Evolutionary conservation across 495 filamentous ascomycete species (phyloP), one percentile per base, ranked within the genome.

Genomic region (Aspergillus kassunensis): DNA sequence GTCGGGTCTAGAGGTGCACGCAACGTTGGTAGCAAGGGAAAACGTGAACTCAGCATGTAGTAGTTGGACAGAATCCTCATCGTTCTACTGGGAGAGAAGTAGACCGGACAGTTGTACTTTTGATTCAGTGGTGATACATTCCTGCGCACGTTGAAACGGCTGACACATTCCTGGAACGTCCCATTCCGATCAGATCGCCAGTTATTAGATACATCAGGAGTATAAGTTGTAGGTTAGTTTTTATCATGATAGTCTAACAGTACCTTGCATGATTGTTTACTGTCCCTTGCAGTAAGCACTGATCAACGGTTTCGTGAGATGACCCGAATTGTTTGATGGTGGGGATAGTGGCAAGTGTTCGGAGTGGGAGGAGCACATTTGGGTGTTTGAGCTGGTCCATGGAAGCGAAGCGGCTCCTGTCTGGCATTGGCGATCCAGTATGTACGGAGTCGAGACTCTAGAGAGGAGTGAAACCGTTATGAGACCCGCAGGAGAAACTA

Each of bases 221-320:
- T 33, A 11, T 33, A 33, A 5, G 5, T 29, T 11, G 27, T 5
- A 11, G 27, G 5, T 11, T 5, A 29, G 11, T 5, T 6, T 5
- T 27, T 21, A 49, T 29, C 37, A 5, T 29, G 21, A 49, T 39
- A 49, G 21, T 20, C 3, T 19, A 6, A 27, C 2, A 25, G 45
- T 49, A 49, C 45, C 45, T 49, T 49, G 45, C 45, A 49, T 36
- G 45, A 36, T 36, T 49, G 33, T 37, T 49, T 49, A 37, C 20
- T 4, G 45, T 34, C 45, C 45, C 45, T 49, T 49, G 45, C 45
- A 49, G 45, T 46, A 18, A 23, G 19, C 35, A 13, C 19, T 39
- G 37, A 40, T 10, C 16, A n/a, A 39, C 35, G n/a, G n/a, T n/a
- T n/a, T n/a, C n/a, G n/a, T n/a, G n/a, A n/a, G n/a, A n/a, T n/a